Conservation (phyloP, 441 rosid genomes). For the Populus hybrid region DNA sequence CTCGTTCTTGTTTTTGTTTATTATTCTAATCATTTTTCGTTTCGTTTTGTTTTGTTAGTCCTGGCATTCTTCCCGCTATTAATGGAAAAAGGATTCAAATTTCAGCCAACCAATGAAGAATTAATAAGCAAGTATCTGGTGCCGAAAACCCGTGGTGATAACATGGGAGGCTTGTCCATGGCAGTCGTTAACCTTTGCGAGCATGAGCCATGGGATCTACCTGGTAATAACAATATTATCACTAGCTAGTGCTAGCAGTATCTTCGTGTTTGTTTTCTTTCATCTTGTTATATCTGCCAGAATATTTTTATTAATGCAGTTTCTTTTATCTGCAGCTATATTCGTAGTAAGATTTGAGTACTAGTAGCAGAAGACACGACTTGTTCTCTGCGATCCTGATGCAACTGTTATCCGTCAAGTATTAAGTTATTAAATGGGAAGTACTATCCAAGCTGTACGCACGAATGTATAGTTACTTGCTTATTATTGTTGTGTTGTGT, state of each 20-base stretch:
- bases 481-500: no score
- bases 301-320: background rate
- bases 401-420: background rate
- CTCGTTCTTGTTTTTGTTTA: background rate
- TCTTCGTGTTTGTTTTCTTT: background rate
- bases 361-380: background rate
- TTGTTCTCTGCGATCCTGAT: background rate
- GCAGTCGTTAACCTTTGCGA: constrained; percentile 30
- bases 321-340: background rate
- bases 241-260: background rate
- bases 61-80: background rate
- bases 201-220: constrained; percentile 27
- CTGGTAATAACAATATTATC: background rate
- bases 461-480: no score
- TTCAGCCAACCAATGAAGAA: constrained; percentile 41
- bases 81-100: constrained; percentile 27
- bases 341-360: background rate
- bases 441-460: background rate
- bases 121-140: constrained; percentile 23
- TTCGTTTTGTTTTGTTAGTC: background rate
- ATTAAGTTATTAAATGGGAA: background rate
- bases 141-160: constrained; percentile 15
- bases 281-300: background rate
- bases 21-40: background rate
- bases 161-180: background rate